A percentile compares a stretch with the other conserved stretches of the same genome.
These are phyloP conservation scores for Cyclocybe aegerita DNA, from an alignment of 768 basidiomycete genomes.

Conservation along the genomic window DNA sequence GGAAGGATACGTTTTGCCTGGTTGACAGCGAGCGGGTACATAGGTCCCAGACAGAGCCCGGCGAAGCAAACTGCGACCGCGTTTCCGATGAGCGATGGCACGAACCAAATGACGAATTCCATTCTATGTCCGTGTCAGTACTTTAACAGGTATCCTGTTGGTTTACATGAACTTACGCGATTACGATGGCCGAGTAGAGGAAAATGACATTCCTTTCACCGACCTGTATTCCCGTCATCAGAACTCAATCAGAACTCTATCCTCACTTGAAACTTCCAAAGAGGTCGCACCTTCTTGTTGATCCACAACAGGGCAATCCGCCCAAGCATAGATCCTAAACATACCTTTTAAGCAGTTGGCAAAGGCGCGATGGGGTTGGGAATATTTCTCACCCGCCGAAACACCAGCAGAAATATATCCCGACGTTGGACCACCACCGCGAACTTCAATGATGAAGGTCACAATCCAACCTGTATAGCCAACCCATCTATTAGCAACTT, in stretches of 20 bases:
- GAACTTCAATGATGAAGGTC: constrained; percentile 46
- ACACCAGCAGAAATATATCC: constrained; percentile 57
- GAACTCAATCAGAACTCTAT: no score
- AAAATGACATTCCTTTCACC: constrained; percentile 55
- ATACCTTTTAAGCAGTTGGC: background rate
- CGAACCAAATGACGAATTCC: constrained; percentile 68
- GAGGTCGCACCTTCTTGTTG: constrained; percentile 37
- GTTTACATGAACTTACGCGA: constrained; percentile 34
- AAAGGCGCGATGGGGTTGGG: background rate
- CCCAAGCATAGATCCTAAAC: constrained; percentile 53
- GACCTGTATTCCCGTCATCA: constrained; percentile 28
- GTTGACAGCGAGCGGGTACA: constrained; percentile 76
- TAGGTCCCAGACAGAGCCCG: constrained; percentile 71
- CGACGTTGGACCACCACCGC: constrained; percentile 35
- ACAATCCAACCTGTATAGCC: constrained; percentile 64
- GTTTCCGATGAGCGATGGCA: constrained; percentile 62
- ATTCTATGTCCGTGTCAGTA: constrained; percentile 35
- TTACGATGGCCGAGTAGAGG: constrained; percentile 49
- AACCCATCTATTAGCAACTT: no score
- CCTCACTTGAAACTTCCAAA: no score
- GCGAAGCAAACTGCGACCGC: constrained; percentile 64
- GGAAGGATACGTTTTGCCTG: constrained; percentile 64
- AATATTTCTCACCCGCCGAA: constrained; percentile 39
- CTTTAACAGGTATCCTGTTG: background rate
- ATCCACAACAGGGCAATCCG: constrained; percentile 55